These are phyloP conservation scores for Endocalyx cinctus DNA, from an alignment of 2,329 filamentous ascomycete genomes.

Conservation along the genomic window DNA sequence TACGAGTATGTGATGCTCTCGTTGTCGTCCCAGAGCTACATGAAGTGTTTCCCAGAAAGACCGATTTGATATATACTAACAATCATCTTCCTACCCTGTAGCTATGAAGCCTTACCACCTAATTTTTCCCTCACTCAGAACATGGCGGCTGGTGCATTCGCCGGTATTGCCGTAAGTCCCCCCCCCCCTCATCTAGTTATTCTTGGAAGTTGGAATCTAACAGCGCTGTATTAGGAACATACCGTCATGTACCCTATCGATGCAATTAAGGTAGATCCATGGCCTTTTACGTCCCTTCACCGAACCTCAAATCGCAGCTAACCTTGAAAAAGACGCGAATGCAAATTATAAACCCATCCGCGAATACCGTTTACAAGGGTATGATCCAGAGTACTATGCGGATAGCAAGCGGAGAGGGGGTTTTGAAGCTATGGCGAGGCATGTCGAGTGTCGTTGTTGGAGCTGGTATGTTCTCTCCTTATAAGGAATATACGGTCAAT, in stretches of 20 bases:
- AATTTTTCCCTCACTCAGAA: slow-evolving; percentile 94
- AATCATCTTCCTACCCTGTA: too few species aligned
- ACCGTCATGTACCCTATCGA: slow-evolving; percentile 99
- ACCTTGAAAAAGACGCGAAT: slow-evolving; percentile 91
- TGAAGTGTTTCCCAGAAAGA: too few species aligned
- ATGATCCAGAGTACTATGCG: slow-evolving; percentile 89
- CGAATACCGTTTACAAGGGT: slow-evolving; percentile 78
- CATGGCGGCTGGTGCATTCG: slow-evolving; percentile 94
- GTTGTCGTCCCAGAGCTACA: too few species aligned
- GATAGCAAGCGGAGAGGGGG: slow-evolving; percentile 84
- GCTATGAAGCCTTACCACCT: slow-evolving; percentile 88
- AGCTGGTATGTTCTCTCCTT: slow-evolving; percentile 62
- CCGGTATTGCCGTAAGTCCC: slow-evolving; percentile 75
- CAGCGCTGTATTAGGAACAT: slow-evolving; percentile 64
- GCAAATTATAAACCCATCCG: slow-evolving; percentile 86
- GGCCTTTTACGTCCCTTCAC: slow-evolving; percentile 97
- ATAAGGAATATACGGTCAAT: not conserved
- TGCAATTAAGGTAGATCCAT: slow-evolving; percentile 85
- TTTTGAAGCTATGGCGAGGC: slow-evolving; percentile 90
- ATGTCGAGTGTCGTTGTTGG: slow-evolving; percentile 95
- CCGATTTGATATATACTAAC: too few species aligned
- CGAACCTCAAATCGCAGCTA: slow-evolving; percentile 97
- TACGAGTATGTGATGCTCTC: slow-evolving; percentile 63
- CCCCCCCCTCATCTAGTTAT: too few species aligned
- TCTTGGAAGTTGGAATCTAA: too few species aligned